phyloP scores from a whole-genome alignment of 306 rosid species.

The Begonia masoniana region DNA sequence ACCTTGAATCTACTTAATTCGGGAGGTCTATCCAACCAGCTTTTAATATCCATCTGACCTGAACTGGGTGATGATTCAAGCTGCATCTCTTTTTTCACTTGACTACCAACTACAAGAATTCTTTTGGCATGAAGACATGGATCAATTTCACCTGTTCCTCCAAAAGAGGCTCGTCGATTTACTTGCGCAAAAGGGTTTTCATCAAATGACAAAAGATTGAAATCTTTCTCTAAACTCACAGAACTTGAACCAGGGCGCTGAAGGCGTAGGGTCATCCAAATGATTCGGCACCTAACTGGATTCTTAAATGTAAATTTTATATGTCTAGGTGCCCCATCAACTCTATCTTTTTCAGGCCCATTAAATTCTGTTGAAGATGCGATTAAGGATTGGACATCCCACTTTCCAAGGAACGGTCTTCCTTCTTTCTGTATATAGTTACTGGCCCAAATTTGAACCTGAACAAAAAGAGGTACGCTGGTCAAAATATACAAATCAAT shows the following conservation, averaged over 20 bases:
- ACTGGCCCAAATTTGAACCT: constrained; percentile 99
- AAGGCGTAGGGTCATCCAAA: constrained; percentile 84
- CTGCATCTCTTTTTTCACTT: constrained; percentile 47
- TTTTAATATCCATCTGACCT: constrained; percentile 37
- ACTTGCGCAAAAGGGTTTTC: constrained; percentile 82
- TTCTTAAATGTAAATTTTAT: constrained; percentile 67
- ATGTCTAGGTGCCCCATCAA: constrained; percentile 52
- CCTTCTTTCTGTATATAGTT: constrained; percentile 82
- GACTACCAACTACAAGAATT: constrained; percentile 67
- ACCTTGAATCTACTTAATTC: constrained; percentile 84
- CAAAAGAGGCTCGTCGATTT: constrained; percentile 67
- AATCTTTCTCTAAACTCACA: constrained; percentile 46
- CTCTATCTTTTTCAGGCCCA: constrained; percentile 52
- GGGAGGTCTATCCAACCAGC: constrained; percentile 72
- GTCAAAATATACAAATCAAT: not conserved
- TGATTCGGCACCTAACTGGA: constrained; percentile 76
- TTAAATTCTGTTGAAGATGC: constrained; percentile 49
- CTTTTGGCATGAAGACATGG: constrained; percentile 92
- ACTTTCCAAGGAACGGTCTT: constrained; percentile 89
- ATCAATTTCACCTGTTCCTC: constrained; percentile 55
- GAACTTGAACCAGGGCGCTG: constrained; percentile 77
- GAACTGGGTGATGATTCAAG: constrained; percentile 40
- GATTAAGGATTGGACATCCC: constrained; percentile 84
- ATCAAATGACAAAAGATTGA: constrained; percentile 67
- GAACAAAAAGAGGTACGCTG: constrained; percentile 13